Evolutionary conservation across 345 rosid genomes (phyloP).

Genomic region (Orychophragmus violaceus): DNA sequence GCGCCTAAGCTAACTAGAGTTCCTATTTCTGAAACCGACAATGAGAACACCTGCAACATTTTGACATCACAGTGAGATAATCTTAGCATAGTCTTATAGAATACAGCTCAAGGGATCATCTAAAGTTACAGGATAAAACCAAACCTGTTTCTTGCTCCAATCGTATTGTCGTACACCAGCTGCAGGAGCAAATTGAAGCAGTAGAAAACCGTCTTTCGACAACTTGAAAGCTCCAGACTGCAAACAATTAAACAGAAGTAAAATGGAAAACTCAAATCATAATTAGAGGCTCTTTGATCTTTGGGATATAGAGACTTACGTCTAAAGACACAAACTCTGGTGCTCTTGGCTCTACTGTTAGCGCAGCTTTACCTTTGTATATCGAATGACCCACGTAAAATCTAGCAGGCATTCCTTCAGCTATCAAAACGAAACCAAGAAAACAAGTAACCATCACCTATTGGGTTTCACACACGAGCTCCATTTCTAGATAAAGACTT

Average conservation of each 20-base stretch:
- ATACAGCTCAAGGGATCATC: not conserved
- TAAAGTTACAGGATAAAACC: not conserved
- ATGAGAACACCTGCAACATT: conserved; percentile 62
- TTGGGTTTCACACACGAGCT: not conserved
- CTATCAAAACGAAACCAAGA: conserved; percentile 24
- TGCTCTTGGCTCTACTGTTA: conserved; percentile 70
- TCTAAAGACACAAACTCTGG: conserved; percentile 77
- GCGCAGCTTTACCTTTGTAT: conserved; percentile 95
- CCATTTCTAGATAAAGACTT: not conserved
- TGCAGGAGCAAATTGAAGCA: conserved; percentile 88
- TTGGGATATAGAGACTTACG: conserved; percentile 30
- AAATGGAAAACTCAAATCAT: not conserved
- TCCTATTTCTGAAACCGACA: conserved; percentile 83
- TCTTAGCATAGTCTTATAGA: not conserved
- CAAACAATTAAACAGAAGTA: not conserved
- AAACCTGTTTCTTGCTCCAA: conserved; percentile 90
- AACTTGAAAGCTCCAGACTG: conserved; percentile 87
- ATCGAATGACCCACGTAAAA: conserved; percentile 78
- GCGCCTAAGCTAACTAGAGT: conserved; percentile 56
- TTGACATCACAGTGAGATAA: not conserved
- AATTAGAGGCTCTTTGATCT: not conserved
- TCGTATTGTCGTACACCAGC: conserved; percentile 72
- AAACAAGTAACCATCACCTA: not conserved
- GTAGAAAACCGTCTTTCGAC: conserved; percentile 58
- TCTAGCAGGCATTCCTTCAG: conserved; percentile 46